phyloP scores from a whole-genome alignment of 495 filamentous ascomycete species.

The Apiosordaria backusii region DNA sequence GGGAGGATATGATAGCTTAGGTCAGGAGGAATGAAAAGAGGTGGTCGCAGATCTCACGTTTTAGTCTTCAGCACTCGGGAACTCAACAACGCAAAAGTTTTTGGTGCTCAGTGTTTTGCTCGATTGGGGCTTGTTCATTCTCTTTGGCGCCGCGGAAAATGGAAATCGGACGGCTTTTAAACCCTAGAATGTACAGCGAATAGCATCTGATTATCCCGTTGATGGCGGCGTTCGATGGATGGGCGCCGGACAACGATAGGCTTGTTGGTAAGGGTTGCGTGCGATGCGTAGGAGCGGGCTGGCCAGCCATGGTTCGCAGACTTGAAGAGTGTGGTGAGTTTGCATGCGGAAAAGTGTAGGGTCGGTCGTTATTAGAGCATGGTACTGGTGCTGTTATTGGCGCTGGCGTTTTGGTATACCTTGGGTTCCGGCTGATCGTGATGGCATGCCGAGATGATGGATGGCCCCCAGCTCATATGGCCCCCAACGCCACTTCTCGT shows the following conservation, averaged over 20 bases:
- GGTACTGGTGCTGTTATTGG: conserved; percentile 15
- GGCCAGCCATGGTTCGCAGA: conserved; percentile 7
- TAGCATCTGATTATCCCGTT: conserved; percentile 38
- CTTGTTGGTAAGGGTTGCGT: conserved; percentile 23
- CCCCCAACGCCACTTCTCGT: not conserved
- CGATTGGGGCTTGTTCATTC: conserved; percentile 14
- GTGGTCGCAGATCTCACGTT: not conserved
- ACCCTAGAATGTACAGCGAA: conserved; percentile 38
- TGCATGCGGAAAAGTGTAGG: conserved; percentile 13
- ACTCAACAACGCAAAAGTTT: conserved; percentile 24
- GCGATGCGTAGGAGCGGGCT: conserved; percentile 18
- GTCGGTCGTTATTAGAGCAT: not conserved
- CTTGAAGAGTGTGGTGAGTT: conserved; percentile 18
- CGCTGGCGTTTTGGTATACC: conserved; percentile 13
- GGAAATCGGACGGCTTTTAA: conserved; percentile 31
- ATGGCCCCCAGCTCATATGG: not conserved
- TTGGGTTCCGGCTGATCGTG: conserved; percentile 10
- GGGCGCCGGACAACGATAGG: conserved; percentile 21
- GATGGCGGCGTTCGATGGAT: conserved; percentile 28
- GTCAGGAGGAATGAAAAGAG: conserved; percentile 9
- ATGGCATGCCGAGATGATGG: not conserved
- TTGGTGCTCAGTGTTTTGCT: conserved; percentile 18
- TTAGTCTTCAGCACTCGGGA: conserved; percentile 13
- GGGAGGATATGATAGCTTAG: not conserved
- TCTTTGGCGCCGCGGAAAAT: conserved; percentile 17